Evolutionary conservation across 495 filamentous ascomycete genomes (phyloP).

Genomic region (Talaromyces ruber): DNA sequence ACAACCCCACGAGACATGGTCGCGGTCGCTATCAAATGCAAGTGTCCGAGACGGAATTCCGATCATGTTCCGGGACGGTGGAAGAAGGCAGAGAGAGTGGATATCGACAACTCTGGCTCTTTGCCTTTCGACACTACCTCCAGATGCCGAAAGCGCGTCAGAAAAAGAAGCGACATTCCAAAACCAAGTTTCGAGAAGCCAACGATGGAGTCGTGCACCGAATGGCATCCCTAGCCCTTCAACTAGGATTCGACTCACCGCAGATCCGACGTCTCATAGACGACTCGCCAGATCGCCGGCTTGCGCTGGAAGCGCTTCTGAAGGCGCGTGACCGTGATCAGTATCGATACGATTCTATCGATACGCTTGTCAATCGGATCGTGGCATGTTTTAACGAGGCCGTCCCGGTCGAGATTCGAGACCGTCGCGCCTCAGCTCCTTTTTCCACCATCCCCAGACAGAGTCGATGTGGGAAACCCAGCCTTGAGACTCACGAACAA

Average conservation of each 20-base stretch:
- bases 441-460: not conserved
- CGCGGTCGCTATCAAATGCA: slow-evolving; percentile 12
- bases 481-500: not conserved
- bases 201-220: slow-evolving; percentile 18
- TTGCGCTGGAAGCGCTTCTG: not conserved
- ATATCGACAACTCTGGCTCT: slow-evolving; percentile 19
- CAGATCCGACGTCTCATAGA: slow-evolving; percentile 8
- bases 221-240: slow-evolving; percentile 18
- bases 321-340: not conserved
- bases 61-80: not conserved
- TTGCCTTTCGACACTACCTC: slow-evolving; percentile 18
- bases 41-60: slow-evolving; percentile 12
- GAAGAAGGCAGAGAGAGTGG: slow-evolving; percentile 4
- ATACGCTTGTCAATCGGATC: not conserved
- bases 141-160: slow-evolving; percentile 14
- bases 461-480: not conserved
- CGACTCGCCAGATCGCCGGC: not conserved
- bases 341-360: not conserved
- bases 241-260: slow-evolving; percentile 20
- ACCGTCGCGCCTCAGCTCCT: not conserved
- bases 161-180: slow-evolving; percentile 16
- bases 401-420: not conserved
- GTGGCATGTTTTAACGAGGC: not conserved
- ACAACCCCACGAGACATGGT: not conserved
- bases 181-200: slow-evolving; percentile 12